These are phyloP conservation scores for Talaromyces wortmannii DNA, from an alignment of 495 filamentous ascomycete genomes.

Conservation along the genomic window DNA sequence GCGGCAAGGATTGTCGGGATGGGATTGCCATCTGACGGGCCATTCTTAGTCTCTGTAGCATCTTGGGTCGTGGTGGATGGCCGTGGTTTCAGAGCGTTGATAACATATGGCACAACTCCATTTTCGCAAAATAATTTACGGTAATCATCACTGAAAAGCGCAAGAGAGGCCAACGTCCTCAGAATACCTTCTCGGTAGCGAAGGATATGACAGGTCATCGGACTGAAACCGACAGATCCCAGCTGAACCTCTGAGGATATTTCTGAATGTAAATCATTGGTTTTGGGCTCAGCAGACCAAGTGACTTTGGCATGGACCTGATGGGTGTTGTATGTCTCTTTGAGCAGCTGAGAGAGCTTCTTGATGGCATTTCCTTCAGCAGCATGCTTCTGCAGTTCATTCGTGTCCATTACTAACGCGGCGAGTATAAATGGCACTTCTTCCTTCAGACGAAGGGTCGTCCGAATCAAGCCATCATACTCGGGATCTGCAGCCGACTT, in stretches of 20 bases:
- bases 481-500: slow-evolving; percentile 30
- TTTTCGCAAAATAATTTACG: slow-evolving; percentile 77
- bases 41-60: slow-evolving; percentile 26
- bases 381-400: slow-evolving; percentile 71
- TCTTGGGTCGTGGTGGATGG: slow-evolving; percentile 27
- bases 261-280: slow-evolving; percentile 9
- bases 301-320: slow-evolving; percentile 25
- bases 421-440: slow-evolving; percentile 69
- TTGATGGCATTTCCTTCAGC: slow-evolving; percentile 72
- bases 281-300: slow-evolving; percentile 32
- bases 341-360: slow-evolving; percentile 67
- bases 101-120: slow-evolving; percentile 71
- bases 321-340: slow-evolving; percentile 53
- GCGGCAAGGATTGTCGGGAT: slow-evolving; percentile 74
- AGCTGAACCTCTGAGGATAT: slow-evolving; percentile 30
- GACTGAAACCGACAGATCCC: slow-evolving; percentile 55
- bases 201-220: slow-evolving; percentile 63
- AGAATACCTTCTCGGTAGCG: slow-evolving; percentile 72
- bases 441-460: slow-evolving; percentile 49
- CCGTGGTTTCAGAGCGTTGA: slow-evolving; percentile 68
- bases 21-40: slow-evolving; percentile 38
- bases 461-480: slow-evolving; percentile 31
- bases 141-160: slow-evolving; percentile 75
- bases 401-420: slow-evolving; percentile 68
- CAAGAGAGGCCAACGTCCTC: slow-evolving; percentile 69